Percentiles rank a stretch among this genome's conserved stretches.
These are phyloP conservation scores for Wakefieldia striispora DNA, from an alignment of 768 basidiomycete species.

Conservation along the genomic window DNA sequence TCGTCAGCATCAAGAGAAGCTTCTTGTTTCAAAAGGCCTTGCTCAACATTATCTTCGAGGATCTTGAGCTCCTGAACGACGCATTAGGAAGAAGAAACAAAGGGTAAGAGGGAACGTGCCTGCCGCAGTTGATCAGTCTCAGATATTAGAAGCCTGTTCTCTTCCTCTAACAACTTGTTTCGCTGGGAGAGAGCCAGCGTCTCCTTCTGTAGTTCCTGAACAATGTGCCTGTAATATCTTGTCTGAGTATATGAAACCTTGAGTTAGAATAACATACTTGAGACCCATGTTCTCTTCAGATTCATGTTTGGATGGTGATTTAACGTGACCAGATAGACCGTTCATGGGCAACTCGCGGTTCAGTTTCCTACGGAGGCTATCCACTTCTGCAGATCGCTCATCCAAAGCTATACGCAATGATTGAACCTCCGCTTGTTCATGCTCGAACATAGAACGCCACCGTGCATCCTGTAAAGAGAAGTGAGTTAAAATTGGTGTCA, in stretches of 20 bases:
- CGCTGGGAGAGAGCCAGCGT: conserved; percentile 58
- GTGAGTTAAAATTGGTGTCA: conserved; percentile 1
- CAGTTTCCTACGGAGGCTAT: conserved; percentile 53
- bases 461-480: conserved; percentile 16
- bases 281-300: conserved; percentile 73
- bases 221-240: conserved; percentile 60
- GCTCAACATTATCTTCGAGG: conserved; percentile 74
- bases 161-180: conserved; percentile 70
- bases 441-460: conserved; percentile 31
- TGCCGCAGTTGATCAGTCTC: conserved; percentile 65
- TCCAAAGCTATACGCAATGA: conserved; percentile 35
- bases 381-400: conserved; percentile 50
- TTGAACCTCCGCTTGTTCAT: conserved; percentile 31
- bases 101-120: conserved; percentile 36
- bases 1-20: conserved; percentile 32
- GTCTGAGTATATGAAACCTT: conserved; percentile 1
- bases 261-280: conserved; percentile 47
- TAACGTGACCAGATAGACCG: conserved; percentile 31
- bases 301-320: conserved; percentile 51
- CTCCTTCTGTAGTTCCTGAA: conserved; percentile 87
- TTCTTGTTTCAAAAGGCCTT: conserved; percentile 53
- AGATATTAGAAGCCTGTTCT: conserved; percentile 66
- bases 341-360: conserved; percentile 56
- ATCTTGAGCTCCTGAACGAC: conserved; percentile 62
- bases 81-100: not conserved